phyloP scores from a whole-genome alignment of 2,329 filamentous ascomycete species.

The Talaromyces sp. region DNA sequence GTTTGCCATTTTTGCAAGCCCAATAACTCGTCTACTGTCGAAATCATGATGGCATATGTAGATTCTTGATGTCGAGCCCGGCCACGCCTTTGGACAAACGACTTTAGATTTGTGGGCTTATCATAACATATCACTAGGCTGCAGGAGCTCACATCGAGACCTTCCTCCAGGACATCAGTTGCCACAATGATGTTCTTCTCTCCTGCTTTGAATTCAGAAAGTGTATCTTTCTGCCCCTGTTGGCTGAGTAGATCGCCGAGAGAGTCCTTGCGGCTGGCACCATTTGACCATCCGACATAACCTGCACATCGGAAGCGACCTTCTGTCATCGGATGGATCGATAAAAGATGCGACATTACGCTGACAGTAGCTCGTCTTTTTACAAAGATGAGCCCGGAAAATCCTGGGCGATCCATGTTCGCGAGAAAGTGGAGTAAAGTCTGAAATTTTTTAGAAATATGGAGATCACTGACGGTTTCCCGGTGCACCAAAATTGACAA shows the following conservation, averaged over 20 bases:
- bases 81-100: slow-evolving; percentile 67
- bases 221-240: slow-evolving; percentile 52
- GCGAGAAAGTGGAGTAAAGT: slow-evolving; percentile 59
- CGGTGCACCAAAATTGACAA: slow-evolving; percentile 25
- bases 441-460: slow-evolving; percentile 61
- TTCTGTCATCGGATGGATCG: slow-evolving; percentile 52
- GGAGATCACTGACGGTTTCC: slow-evolving; percentile 6
- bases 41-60: slow-evolving; percentile 56
- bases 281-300: slow-evolving; percentile 53
- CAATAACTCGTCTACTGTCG: slow-evolving; percentile 36
- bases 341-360: slow-evolving; percentile 62
- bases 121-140: slow-evolving; percentile 68
- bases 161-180: slow-evolving; percentile 63
- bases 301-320: slow-evolving; percentile 47
- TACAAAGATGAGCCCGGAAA: slow-evolving; percentile 67
- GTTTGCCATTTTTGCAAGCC: slow-evolving; percentile 59
- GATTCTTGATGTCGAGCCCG: slow-evolving; percentile 62
- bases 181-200: slow-evolving; percentile 60
- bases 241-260: slow-evolving; percentile 54
- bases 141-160: slow-evolving; percentile 65
- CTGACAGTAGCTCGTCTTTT: slow-evolving; percentile 63
- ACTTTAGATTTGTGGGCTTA: slow-evolving; percentile 62
- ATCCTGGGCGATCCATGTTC: slow-evolving; percentile 50
- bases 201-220: slow-evolving; percentile 58
- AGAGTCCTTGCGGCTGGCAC: slow-evolving; percentile 45